phyloP scores from a whole-genome alignment of 345 rosid genomes.

The Sonneratia alba region DNA sequence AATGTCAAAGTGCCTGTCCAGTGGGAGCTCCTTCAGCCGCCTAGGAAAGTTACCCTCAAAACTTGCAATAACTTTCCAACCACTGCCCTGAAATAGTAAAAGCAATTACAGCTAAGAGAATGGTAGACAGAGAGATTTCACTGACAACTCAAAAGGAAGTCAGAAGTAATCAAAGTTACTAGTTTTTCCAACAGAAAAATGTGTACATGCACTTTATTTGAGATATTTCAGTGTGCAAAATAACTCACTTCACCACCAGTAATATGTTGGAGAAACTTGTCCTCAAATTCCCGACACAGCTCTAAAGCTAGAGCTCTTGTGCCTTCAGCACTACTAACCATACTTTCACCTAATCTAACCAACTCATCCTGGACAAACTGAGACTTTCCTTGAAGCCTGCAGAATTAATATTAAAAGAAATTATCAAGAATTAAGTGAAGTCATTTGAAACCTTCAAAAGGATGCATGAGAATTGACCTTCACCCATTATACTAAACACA shows the following conservation, averaged over 20 bases:
- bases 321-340: constrained; percentile 85
- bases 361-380: constrained; percentile 82
- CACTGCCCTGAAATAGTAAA: constrained; percentile 30
- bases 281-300: constrained; percentile 96
- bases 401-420: constrained; percentile 5
- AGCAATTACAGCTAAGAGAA: neutral
- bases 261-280: constrained; percentile 78
- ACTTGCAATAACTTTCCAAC: constrained; percentile 46
- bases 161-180: neutral
- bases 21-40: constrained; percentile 46
- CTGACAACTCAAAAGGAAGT: neutral
- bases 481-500: neutral
- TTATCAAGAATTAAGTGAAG: neutral
- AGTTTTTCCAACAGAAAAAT: neutral
- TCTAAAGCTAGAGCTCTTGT: constrained; percentile 89
- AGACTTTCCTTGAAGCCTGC: constrained; percentile 93
- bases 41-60: constrained; percentile 49
- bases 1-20: constrained; percentile 45
- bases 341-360: constrained; percentile 76
- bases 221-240: constrained; percentile 3
- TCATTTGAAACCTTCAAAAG: neutral
- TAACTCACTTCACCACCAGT: constrained; percentile 82
- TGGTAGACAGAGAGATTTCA: neutral
- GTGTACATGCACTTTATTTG: neutral
- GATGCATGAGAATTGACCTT: neutral